Percentiles rank a stretch among this genome's conserved stretches.
These are phyloP conservation scores for Pestalotiopsis sp. DNA, from an alignment of 2,329 filamentous ascomycete species.

Conservation along the genomic window DNA sequence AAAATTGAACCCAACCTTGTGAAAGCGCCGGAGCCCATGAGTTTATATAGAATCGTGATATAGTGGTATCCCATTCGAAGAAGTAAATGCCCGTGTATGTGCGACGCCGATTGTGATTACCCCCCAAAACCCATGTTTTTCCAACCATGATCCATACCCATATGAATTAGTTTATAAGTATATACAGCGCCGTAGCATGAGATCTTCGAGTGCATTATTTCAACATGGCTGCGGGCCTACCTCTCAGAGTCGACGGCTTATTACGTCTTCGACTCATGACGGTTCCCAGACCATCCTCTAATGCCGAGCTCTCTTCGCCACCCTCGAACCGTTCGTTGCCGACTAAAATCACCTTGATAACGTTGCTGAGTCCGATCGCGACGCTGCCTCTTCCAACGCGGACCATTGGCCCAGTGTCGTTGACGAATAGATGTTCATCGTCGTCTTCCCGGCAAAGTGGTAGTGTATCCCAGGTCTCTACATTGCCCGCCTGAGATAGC, in stretches of 20 bases:
- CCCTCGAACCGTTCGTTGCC: constrained; percentile 67
- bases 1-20: not conserved
- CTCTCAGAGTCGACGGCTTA: constrained; percentile 28
- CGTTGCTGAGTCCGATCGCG: constrained; percentile 73
- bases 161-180: constrained; percentile 7
- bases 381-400: constrained; percentile 66
- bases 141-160: constrained; percentile 2
- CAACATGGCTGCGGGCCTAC: constrained; percentile 7
- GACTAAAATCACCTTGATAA: constrained; percentile 71
- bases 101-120: not conserved
- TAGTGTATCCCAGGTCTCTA: constrained; percentile 47
- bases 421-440: constrained; percentile 63
- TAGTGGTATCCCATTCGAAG: constrained; percentile 1
- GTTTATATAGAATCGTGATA: not conserved
- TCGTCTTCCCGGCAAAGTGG: constrained; percentile 46
- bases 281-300: constrained; percentile 40
- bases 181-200: not conserved
- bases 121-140: not conserved
- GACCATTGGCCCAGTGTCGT: constrained; percentile 66
- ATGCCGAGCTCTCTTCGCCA: constrained; percentile 28
- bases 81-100: not conserved
- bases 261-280: constrained; percentile 34
- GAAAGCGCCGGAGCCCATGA: constrained; percentile 9
- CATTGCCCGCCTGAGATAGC: constrained; percentile 47
- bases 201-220: not conserved